phyloP scores from a whole-genome alignment of 1,284 basidiomycete species.

The Erythrobasidium hasegawianum region DNA sequence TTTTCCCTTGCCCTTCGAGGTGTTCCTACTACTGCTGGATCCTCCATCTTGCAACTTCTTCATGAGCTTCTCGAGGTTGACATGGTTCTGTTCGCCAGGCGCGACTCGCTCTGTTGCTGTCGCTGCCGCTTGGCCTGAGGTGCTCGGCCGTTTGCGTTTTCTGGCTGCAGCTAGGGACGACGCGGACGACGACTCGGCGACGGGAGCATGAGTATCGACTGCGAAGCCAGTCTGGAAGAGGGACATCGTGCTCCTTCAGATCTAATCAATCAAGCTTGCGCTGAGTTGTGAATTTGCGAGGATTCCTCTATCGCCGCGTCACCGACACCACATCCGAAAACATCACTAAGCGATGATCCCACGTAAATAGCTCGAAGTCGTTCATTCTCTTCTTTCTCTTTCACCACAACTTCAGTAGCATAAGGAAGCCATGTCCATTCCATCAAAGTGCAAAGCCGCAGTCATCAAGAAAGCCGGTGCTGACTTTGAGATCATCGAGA shows the following conservation, averaged over 20 bases:
- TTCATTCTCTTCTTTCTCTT: background rate
- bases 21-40: constrained; percentile 27
- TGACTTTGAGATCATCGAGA: background rate
- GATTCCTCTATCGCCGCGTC: too few relatives aligned
- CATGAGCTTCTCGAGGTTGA: constrained; percentile 75
- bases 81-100: constrained; percentile 48
- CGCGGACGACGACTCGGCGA: background rate
- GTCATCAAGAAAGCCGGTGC: background rate
- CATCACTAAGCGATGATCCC: too few relatives aligned
- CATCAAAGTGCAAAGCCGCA: background rate
- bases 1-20: constrained; percentile 41
- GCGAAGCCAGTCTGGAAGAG: constrained; percentile 32
- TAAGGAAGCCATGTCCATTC: background rate
- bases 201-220: constrained; percentile 16
- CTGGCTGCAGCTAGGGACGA: constrained; percentile 11
- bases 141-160: constrained; percentile 22
- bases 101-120: constrained; percentile 33
- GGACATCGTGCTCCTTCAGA: too few relatives aligned
- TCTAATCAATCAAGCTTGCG: too few relatives aligned
- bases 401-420: background rate
- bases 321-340: too few relatives aligned
- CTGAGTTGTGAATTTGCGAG: too few relatives aligned
- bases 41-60: constrained; percentile 55
- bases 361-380: background rate
- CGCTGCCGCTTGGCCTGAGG: background rate